Base-by-base conservation (phyloP, 2,329 filamentous ascomycete species). In the Sphaerulina musiva region DNA sequence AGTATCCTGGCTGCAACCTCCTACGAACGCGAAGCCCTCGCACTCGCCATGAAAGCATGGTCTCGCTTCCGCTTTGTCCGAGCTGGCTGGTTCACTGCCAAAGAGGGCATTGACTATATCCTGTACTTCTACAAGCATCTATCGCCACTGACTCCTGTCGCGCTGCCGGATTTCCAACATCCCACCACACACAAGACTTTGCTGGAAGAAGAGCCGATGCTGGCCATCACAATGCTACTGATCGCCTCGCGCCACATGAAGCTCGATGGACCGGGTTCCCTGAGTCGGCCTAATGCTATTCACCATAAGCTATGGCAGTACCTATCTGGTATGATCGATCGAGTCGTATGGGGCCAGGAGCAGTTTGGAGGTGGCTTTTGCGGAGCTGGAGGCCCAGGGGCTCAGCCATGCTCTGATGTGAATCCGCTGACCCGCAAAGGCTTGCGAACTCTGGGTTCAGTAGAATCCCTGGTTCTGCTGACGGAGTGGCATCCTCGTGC, bases 401-500 rank as follows among this genome's bases (percentile, higher is more conserved):
- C 79, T 70, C 63, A 79, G 59, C 86, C 58, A 78, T 86, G 46
- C 80, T 86, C 82, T 76, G 85, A 74, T 79, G 83, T 72, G 67
- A 90, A 73, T 70, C 74, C 78, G 11, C 70, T 78, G 2, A 74
- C 75, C 12, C 74, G 79, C 11, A 80, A 78, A 60, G 93, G 91
- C 62, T 75, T 97, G 50, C 81, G 93, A 49, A 95, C 92, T 0
- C 75, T 98, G 3, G 93, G 93, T 12, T 96, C 92, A 0, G 89
- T 98, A 26, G 93, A 98, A 73, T 95, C 90, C 34, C 74, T 98
- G 32, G 84, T 98, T 77, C 85, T 98, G 26, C 76, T 98, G 43
- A 97, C 92, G 1, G 93, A 98, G 67, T 98, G 93, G 92, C 92
- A 97, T 69, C 93, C 93, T 4, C 83, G 92, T 5, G 91, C 91